Percentiles rank a stretch among this genome's conserved stretches.
phyloP scores from a whole-genome alignment of 768 basidiomycete genomes.

The Trametes meyenii region DNA sequence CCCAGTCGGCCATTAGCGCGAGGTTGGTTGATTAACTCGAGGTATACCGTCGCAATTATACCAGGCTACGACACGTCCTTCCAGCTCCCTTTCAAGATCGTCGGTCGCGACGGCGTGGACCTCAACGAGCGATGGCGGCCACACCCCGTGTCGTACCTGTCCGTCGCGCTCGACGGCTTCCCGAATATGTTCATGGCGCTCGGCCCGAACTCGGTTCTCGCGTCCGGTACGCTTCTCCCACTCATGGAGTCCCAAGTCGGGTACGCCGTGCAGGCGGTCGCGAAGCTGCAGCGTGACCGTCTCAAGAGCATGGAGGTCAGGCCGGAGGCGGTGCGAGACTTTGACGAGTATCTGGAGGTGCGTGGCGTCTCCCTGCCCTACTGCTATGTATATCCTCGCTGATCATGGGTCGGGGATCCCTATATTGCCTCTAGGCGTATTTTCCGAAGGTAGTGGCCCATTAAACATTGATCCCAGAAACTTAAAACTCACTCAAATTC shows the following conservation, averaged over 20 bases:
- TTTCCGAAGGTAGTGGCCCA: conserved; percentile 45
- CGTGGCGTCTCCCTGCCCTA: conserved; percentile 7
- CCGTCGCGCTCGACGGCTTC: conserved; percentile 61
- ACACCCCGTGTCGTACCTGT: conserved; percentile 59
- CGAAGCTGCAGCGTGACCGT: conserved; percentile 65
- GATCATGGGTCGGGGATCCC: not conserved
- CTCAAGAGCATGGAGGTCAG: conserved; percentile 65
- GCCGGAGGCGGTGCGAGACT: conserved; percentile 60
- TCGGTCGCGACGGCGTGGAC: conserved; percentile 55
- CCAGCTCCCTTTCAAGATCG: conserved; percentile 50
- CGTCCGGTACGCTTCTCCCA: conserved; percentile 56
- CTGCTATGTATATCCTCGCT: not conserved
- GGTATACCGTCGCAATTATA: not conserved
- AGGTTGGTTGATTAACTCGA: conserved; percentile 53
- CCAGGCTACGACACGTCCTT: conserved; percentile 57
- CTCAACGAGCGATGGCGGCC: conserved; percentile 56
- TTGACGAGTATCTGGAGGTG: conserved; percentile 61
- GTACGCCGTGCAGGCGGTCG: conserved; percentile 55
- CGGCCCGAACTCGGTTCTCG: conserved; percentile 61
- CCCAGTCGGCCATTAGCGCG: conserved; percentile 57
- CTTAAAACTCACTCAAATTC: not conserved
- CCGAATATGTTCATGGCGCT: conserved; percentile 69
- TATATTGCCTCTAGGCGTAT: conserved; percentile 39
- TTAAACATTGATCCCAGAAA: not conserved
- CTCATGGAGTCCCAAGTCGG: conserved; percentile 59